Percentiles rank a stretch among this genome's conserved stretches.
These are phyloP conservation scores for Plantago coronopus DNA, from an alignment of 305 asterid genomes.

Conservation along the genomic window DNA sequence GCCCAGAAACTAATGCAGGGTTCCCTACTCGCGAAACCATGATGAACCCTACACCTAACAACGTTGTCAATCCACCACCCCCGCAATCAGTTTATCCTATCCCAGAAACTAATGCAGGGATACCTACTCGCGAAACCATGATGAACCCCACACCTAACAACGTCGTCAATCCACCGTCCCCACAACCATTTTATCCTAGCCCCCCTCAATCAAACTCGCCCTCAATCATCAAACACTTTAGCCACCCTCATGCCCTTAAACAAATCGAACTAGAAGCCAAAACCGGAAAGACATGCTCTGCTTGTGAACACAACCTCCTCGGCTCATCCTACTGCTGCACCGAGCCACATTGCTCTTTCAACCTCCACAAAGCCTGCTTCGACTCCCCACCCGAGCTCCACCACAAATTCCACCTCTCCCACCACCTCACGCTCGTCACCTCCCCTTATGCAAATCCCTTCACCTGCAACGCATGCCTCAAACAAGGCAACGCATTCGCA, in stretches of 20 bases:
- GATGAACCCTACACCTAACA: not conserved
- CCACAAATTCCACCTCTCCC: conserved; percentile 56
- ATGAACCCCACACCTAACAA: conserved; percentile 1
- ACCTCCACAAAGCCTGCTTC: conserved; percentile 59
- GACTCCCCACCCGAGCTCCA: conserved; percentile 43
- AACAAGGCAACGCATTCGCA: conserved; percentile 43
- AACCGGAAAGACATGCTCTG: conserved; percentile 42
- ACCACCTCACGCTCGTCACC: conserved; percentile 45
- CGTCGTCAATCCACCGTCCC: conserved; percentile 9
- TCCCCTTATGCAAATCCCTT: conserved; percentile 47
- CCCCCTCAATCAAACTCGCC: conserved; percentile 21
- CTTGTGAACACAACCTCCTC: conserved; percentile 40
- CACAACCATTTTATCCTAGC: conserved; percentile 16
- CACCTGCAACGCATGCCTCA: conserved; percentile 60
- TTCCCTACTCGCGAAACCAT: conserved; percentile 20
- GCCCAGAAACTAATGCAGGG: not conserved
- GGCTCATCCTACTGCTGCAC: conserved; percentile 48
- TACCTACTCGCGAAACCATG: conserved; percentile 19
- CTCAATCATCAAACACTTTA: conserved; percentile 44
- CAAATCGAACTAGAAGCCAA: conserved; percentile 31
- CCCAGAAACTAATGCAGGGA: not conserved
- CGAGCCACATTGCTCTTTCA: conserved; percentile 45
- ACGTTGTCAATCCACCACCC: conserved; percentile 7
- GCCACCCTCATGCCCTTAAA: conserved; percentile 47
- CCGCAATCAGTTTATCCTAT: conserved; percentile 15